phyloP scores from a whole-genome alignment of 2,329 filamentous ascomycete genomes.

The Xylariomycetidae sp. region DNA sequence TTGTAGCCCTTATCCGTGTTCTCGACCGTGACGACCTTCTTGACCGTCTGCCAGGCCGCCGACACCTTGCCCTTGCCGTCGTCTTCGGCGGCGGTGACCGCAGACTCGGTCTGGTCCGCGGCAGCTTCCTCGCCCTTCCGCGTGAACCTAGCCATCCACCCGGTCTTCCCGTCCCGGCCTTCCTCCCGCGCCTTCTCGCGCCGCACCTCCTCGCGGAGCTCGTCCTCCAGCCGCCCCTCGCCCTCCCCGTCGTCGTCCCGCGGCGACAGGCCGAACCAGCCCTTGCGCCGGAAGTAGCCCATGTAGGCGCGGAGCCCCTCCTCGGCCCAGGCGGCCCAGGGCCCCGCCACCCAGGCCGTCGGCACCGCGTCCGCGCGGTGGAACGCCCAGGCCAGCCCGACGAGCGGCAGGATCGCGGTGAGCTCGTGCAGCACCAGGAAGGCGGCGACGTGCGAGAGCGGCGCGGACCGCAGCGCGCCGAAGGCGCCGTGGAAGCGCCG shows the following conservation, averaged over 20 bases:
- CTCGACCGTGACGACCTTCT: constrained; percentile 19
- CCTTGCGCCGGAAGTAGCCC: constrained; percentile 68
- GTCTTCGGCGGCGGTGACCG: too few species aligned
- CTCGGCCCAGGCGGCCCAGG: constrained; percentile 45
- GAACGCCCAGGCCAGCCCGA: constrained; percentile 69
- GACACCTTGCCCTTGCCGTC: constrained; percentile 10
- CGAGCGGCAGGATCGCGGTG: constrained; percentile 75
- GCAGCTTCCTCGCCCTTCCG: constrained; percentile 25
- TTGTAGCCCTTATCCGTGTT: constrained; percentile 36
- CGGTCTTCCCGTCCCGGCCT: constrained; percentile 15
- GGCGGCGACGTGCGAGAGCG: constrained; percentile 73
- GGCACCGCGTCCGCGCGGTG: constrained; percentile 76
- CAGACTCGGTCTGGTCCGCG: neutral
- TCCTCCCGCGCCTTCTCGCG: constrained; percentile 24
- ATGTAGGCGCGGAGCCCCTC: constrained; percentile 70
- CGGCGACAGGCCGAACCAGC: constrained; percentile 65
- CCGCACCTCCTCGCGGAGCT: constrained; percentile 18
- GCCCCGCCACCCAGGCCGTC: constrained; percentile 40
- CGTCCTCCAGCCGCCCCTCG: constrained; percentile 20
- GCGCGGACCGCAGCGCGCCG: constrained; percentile 64
- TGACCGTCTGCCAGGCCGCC: constrained; percentile 17
- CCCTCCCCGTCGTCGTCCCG: constrained; percentile 13
- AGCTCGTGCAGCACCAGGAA: constrained; percentile 90
- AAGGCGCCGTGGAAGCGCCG: constrained; percentile 64
- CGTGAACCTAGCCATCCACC: constrained; percentile 9